These are phyloP conservation scores for Aspergillus sp. DNA, from an alignment of 2,329 filamentous ascomycete genomes.

Conservation along the genomic window DNA sequence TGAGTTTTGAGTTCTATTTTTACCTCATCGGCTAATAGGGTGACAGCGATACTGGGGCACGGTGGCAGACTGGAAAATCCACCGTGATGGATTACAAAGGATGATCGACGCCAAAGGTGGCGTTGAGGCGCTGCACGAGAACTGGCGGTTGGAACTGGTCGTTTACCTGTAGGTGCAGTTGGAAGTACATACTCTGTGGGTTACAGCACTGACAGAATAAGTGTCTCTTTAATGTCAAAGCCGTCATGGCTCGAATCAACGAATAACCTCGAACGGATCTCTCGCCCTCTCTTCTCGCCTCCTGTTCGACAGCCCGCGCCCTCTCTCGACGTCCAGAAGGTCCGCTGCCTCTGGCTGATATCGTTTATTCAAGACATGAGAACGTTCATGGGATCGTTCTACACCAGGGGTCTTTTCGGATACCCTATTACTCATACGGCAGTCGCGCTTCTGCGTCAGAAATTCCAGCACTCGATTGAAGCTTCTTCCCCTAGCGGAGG, in stretches of 20 bases:
- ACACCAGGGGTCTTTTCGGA: constrained; percentile 11
- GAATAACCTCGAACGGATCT: constrained; percentile 22
- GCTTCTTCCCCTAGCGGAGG: background rate
- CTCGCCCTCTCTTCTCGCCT: constrained; percentile 8
- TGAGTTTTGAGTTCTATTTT: no score
- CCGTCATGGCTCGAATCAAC: constrained; percentile 31
- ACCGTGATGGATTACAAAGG: constrained; percentile 30
- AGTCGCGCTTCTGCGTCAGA: constrained; percentile 16
- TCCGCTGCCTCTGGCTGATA: constrained; percentile 31
- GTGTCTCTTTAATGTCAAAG: constrained; percentile 28
- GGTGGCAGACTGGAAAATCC: constrained; percentile 33
- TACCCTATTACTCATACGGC: constrained; percentile 17
- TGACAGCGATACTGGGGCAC: constrained; percentile 36
- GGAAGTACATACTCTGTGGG: background rate
- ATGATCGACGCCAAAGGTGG: constrained; percentile 38
- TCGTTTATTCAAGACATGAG: constrained; percentile 32
- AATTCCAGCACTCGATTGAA: constrained; percentile 7
- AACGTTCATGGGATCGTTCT: constrained; percentile 25
- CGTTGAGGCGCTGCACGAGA: constrained; percentile 25
- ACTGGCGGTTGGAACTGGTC: constrained; percentile 31
- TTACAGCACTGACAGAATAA: constrained; percentile 12
- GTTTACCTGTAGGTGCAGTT: constrained; percentile 29
- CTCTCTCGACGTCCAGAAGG: constrained; percentile 23
- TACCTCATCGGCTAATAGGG: no score
- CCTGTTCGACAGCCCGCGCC: background rate